Evolutionary conservation across 2,329 filamentous ascomycete species (phyloP).

Genomic region (Didymella segeticola): DNA sequence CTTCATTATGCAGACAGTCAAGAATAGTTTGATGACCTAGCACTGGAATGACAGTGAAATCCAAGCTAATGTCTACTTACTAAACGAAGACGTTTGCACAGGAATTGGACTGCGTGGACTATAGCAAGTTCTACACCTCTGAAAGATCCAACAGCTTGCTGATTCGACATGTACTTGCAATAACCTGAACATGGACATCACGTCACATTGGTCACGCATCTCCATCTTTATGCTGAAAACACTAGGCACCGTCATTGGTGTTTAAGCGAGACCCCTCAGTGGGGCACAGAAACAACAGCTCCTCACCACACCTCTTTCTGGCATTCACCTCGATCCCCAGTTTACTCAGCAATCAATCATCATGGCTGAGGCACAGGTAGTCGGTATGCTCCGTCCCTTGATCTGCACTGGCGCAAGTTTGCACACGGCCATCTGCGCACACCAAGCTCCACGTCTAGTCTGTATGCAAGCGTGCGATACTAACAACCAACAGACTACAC

Average conservation of each 20-base stretch:
- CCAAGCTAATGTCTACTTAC: too few species aligned
- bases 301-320: slow-evolving; percentile 32
- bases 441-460: slow-evolving; percentile 19
- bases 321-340: slow-evolving; percentile 29
- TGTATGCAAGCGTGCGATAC: slow-evolving; percentile 31
- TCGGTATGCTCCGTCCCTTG: slow-evolving; percentile 34
- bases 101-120: too few species aligned
- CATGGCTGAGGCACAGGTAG: slow-evolving; percentile 44
- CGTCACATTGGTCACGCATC: slow-evolving; percentile 8
- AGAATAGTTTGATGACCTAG: too few species aligned
- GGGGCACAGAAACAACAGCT: slow-evolving; percentile 45
- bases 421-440: background rate
- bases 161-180: background rate
- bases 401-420: background rate
- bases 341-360: slow-evolving; percentile 34
- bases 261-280: slow-evolving; percentile 45
- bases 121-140: too few species aligned
- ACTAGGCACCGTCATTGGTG: slow-evolving; percentile 31
- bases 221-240: slow-evolving; percentile 13
- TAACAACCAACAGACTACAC: slow-evolving; percentile 72
- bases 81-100: too few species aligned
- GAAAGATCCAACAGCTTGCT: background rate
- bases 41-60: too few species aligned
- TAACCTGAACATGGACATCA: slow-evolving; percentile 6
- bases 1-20: too few species aligned